Evolutionary conservation across 129 eudicot genomes (phyloP).

Genomic region (Tanacetum coccineum): DNA sequence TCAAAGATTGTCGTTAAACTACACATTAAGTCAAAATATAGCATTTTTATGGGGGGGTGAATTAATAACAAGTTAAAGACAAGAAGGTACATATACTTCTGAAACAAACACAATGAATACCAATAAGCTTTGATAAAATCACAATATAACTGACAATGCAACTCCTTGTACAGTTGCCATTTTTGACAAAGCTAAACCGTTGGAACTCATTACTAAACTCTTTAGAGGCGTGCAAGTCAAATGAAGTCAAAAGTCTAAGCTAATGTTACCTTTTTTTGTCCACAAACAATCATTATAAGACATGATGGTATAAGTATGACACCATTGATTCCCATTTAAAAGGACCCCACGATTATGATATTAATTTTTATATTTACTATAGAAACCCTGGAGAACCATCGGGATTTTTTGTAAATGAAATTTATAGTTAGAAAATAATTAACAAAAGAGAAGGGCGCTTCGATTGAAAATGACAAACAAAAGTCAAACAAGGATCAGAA

Average conservation of each 20-base stretch:
- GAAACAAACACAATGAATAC: neutral
- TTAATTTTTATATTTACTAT: neutral
- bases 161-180: neutral
- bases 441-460: neutral
- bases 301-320: neutral
- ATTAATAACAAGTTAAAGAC: neutral
- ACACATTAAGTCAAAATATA: neutral
- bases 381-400: neutral
- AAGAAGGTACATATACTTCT: neutral
- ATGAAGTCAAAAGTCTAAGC: neutral
- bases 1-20: neutral
- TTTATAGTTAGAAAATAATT: no score
- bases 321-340: neutral
- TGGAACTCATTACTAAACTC: neutral
- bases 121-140: neutral
- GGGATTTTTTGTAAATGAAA: neutral
- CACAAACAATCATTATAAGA: neutral
- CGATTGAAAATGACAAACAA: neutral
- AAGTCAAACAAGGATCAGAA: neutral
- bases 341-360: neutral
- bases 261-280: neutral
- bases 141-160: neutral
- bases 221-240: neutral
- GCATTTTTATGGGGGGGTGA: neutral
- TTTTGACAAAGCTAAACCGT: slow-evolving; percentile 12